These are phyloP conservation scores for Picea mariana DNA, from an alignment of 83 land plant genomes.

Conservation along the genomic window DNA sequence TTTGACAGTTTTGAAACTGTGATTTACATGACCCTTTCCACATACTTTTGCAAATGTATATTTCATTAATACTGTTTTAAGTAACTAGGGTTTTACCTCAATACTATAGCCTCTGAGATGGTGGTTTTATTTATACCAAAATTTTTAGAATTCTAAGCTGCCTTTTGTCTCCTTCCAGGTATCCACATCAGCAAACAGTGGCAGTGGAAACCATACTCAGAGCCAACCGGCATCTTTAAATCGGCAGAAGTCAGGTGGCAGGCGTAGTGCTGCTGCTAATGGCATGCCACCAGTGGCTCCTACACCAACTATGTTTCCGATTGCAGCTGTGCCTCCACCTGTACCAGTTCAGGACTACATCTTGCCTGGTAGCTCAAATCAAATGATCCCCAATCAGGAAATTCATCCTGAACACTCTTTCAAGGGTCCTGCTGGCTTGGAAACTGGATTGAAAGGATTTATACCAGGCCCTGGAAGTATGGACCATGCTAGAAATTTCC, in stretches of 20 bases:
- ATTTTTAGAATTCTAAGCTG: neutral
- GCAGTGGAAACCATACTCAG: slow-evolving; percentile 9
- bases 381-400: slow-evolving; percentile 2
- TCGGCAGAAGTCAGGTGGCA: slow-evolving; percentile 38
- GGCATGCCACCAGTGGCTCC: slow-evolving; percentile 35
- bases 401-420: slow-evolving; percentile 32
- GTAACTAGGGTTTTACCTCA: neutral
- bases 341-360: slow-evolving; percentile 39
- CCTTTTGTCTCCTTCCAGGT: slow-evolving; percentile 9
- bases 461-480: slow-evolving; percentile 31
- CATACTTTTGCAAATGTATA: neutral
- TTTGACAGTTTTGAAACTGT: neutral
- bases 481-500: slow-evolving; percentile 32
- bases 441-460: slow-evolving; percentile 28
- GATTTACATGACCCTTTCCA: neutral
- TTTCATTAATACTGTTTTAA: neutral
- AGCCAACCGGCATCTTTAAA: slow-evolving; percentile 10
- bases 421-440: slow-evolving; percentile 26
- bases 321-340: slow-evolving; percentile 38
- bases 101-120: neutral
- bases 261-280: slow-evolving; percentile 32
- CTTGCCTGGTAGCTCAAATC: slow-evolving; percentile 19
- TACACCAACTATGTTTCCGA: slow-evolving; percentile 27
- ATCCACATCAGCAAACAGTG: neutral
- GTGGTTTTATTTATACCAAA: neutral